phyloP scores from a whole-genome alignment of 257 asterid genomes.

The Solanum virginianum region DNA sequence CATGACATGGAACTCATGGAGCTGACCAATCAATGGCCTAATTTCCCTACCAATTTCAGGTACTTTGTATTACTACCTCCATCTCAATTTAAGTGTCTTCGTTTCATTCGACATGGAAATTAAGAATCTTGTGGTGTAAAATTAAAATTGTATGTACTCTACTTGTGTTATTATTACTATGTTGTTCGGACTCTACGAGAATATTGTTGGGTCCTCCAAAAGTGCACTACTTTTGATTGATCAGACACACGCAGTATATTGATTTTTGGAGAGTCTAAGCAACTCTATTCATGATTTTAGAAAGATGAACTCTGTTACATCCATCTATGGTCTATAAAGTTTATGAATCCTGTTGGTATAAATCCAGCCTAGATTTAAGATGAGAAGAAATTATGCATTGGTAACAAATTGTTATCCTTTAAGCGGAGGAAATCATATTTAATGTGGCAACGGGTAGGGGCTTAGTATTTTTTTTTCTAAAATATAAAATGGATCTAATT shows the following conservation, averaged over 20 bases:
- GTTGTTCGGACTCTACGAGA: background rate
- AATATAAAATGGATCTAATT: too few relatives aligned
- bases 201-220: background rate
- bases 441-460: background rate
- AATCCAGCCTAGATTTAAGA: background rate
- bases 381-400: background rate
- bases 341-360: background rate
- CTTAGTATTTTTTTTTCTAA: background rate
- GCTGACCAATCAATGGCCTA: conserved; percentile 38
- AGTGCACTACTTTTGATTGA: background rate
- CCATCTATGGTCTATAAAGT: background rate
- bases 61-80: background rate
- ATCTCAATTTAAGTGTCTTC: too few relatives aligned
- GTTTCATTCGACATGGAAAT: too few relatives aligned
- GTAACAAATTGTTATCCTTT: background rate
- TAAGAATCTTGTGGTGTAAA: background rate
- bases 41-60: background rate
- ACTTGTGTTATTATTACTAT: background rate
- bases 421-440: background rate
- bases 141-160: background rate
- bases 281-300: background rate
- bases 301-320: background rate
- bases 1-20: conserved; percentile 23
- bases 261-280: background rate
- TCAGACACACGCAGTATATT: too few relatives aligned